These are phyloP conservation scores for Aspergillus biplanus DNA, from an alignment of 495 filamentous ascomycete species.

Conservation along the genomic window DNA sequence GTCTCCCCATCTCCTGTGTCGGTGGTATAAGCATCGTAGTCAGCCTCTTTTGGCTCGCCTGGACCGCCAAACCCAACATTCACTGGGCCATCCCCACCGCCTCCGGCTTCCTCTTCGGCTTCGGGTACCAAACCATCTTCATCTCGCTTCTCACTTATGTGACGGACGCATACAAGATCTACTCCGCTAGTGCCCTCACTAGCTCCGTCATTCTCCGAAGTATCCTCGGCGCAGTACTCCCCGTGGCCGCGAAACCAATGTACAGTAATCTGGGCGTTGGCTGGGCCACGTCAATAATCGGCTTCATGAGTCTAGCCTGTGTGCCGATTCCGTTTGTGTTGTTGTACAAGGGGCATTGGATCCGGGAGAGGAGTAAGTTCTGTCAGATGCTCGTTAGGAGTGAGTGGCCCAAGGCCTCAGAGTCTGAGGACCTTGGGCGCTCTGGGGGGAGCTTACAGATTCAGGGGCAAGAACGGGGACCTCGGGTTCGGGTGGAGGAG, in stretches of 20 bases:
- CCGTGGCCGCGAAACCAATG: conserved; percentile 46
- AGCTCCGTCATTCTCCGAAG: conserved; percentile 63
- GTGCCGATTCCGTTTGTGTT: conserved; percentile 48
- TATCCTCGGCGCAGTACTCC: conserved; percentile 61
- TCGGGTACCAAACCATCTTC: conserved; percentile 69
- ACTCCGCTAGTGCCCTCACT: conserved; percentile 69
- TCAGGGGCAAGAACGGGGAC: not conserved
- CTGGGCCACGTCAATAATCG: conserved; percentile 52
- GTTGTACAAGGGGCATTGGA: conserved; percentile 37
- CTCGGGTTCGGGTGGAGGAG: too few relatives aligned
- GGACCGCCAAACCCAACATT: conserved; percentile 58
- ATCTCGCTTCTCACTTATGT: conserved; percentile 75
- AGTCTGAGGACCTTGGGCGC: not conserved
- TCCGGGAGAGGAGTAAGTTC: conserved; percentile 45
- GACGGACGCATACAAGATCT: conserved; percentile 76
- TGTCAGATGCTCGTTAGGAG: conserved; percentile 40
- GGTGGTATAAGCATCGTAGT: conserved; percentile 65
- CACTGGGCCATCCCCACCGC: conserved; percentile 68
- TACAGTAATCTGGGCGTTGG: conserved; percentile 44
- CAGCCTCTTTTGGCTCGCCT: conserved; percentile 74
- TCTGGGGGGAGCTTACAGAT: not conserved
- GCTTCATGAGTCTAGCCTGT: conserved; percentile 46
- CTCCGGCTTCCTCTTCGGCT: conserved; percentile 68
- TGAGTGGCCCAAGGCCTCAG: conserved; percentile 28
- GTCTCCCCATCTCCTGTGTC: conserved; percentile 68